Conservation (phyloP, 2,329 filamentous ascomycete species). For the Aulographum hederae region DNA sequence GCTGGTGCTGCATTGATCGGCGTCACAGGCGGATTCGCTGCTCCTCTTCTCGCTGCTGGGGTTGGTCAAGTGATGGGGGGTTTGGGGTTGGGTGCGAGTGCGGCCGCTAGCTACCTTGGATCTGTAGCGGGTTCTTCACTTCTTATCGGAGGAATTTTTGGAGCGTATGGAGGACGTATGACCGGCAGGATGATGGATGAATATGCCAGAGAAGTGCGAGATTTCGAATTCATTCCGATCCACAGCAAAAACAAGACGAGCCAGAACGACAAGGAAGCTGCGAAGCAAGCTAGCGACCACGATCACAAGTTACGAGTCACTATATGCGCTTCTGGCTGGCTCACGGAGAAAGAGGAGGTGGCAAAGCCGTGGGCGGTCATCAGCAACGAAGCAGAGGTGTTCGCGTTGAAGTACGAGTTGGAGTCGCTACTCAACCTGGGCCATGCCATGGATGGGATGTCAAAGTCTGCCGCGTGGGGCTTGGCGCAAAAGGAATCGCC, state of each 20-base stretch:
- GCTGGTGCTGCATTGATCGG: slow-evolving; percentile 5
- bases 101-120: slow-evolving; percentile 2
- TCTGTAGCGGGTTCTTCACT: slow-evolving; percentile 4
- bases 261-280: neutral
- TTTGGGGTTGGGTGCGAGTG: slow-evolving; percentile 4
- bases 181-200: slow-evolving; percentile 4
- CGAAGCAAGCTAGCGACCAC: too few relatives aligned
- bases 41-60: slow-evolving; percentile 5
- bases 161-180: slow-evolving; percentile 6
- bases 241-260: neutral
- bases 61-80: slow-evolving; percentile 4
- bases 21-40: slow-evolving; percentile 5
- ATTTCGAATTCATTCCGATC: slow-evolving; percentile 5
- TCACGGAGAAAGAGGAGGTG: slow-evolving; percentile 1
- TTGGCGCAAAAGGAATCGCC: slow-evolving; percentile 2
- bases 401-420: slow-evolving; percentile 4
- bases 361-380: slow-evolving; percentile 2
- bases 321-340: slow-evolving; percentile 3
- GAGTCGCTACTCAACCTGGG: slow-evolving; percentile 4
- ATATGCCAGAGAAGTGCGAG: slow-evolving; percentile 5
- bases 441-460: neutral
- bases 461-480: slow-evolving; percentile 2
- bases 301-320: slow-evolving; percentile 8
- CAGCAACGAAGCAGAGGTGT: slow-evolving; percentile 2
- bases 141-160: slow-evolving; percentile 5